Percentiles rank a stretch among this genome's conserved stretches.
These are phyloP conservation scores for Piper betle DNA, from an alignment of 164 flowering plant species.

Conservation along the genomic window DNA sequence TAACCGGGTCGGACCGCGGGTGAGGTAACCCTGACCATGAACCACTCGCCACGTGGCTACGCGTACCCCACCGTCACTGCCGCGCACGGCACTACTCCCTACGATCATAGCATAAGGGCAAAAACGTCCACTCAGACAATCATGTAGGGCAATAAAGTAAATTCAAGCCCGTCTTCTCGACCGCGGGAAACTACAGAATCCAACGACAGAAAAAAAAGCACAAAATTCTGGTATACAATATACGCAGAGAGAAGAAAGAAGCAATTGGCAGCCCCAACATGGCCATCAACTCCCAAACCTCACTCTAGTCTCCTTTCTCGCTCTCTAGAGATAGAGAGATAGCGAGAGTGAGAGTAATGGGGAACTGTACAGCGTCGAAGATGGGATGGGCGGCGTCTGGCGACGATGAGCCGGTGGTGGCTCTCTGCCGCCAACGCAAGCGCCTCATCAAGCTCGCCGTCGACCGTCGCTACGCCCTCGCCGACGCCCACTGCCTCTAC, in stretches of 20 bases:
- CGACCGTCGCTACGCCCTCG: constrained; percentile 28
- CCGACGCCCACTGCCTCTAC: constrained; percentile 39
- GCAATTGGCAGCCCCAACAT: background rate
- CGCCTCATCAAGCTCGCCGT: constrained; percentile 31
- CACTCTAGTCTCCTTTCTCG: background rate
- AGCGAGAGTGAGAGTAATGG: background rate
- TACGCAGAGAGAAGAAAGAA: too few species aligned
- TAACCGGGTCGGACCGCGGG: too few species aligned
- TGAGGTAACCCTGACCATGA: too few species aligned
- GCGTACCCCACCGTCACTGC: background rate
- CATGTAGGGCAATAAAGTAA: background rate
- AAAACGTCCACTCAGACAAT: background rate
- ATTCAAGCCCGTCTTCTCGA: background rate
- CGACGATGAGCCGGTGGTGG: constrained; percentile 30
- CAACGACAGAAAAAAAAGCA: too few species aligned
- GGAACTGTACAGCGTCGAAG: constrained; percentile 10
- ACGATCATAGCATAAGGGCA: background rate
- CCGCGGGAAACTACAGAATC: background rate
- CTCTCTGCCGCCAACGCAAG: constrained; percentile 31
- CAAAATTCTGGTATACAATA: background rate
- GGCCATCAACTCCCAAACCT: background rate
- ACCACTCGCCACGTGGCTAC: too few species aligned
- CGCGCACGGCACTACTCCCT: background rate
- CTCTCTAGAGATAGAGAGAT: background rate
- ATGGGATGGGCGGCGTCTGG: constrained; percentile 20